These are phyloP conservation scores for Colletotrichum acutatum DNA, from an alignment of 2,329 filamentous ascomycete species.

Conservation along the genomic window DNA sequence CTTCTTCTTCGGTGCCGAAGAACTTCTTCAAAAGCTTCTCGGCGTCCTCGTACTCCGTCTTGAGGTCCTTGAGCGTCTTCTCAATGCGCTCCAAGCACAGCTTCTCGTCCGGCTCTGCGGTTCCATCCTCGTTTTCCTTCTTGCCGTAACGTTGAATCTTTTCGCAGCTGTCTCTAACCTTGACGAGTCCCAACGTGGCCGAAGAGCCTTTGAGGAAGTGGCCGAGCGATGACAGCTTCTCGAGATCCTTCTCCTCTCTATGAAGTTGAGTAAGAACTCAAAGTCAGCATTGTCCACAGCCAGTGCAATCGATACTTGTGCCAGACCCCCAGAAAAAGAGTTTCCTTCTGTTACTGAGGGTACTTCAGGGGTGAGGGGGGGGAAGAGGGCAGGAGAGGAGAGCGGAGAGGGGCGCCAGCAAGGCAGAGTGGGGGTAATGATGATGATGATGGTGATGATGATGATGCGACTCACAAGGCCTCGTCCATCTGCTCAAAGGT, in stretches of 20 bases:
- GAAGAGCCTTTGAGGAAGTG: constrained; percentile 99
- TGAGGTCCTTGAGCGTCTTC: constrained; percentile 76
- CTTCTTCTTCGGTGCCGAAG: constrained; percentile 50
- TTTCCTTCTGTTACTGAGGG: background rate
- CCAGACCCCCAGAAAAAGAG: background rate
- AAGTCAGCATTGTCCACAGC: constrained; percentile 22
- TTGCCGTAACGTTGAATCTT: constrained; percentile 95
- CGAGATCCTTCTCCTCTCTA: constrained; percentile 76
- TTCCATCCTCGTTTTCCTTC: constrained; percentile 81
- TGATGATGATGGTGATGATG: background rate
- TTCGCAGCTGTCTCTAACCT: constrained; percentile 93
- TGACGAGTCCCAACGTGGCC: constrained; percentile 89
- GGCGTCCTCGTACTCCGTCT: constrained; percentile 80
- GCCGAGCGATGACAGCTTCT: constrained; percentile 82
- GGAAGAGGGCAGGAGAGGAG: background rate
- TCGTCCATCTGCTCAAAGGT: constrained; percentile 89
- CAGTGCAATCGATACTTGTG: background rate
- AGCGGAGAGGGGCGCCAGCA: constrained; percentile 18
- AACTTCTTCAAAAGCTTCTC: constrained; percentile 77
- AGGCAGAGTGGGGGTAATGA: background rate
- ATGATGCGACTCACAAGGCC: constrained; percentile 74
- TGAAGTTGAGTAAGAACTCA: constrained; percentile 17
- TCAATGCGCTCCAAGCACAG: constrained; percentile 77
- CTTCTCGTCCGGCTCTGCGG: constrained; percentile 71
- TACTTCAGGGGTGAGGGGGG: background rate